Conservation (phyloP, 2,329 filamentous ascomycete genomes). For the Hypomyces perniciosus region DNA sequence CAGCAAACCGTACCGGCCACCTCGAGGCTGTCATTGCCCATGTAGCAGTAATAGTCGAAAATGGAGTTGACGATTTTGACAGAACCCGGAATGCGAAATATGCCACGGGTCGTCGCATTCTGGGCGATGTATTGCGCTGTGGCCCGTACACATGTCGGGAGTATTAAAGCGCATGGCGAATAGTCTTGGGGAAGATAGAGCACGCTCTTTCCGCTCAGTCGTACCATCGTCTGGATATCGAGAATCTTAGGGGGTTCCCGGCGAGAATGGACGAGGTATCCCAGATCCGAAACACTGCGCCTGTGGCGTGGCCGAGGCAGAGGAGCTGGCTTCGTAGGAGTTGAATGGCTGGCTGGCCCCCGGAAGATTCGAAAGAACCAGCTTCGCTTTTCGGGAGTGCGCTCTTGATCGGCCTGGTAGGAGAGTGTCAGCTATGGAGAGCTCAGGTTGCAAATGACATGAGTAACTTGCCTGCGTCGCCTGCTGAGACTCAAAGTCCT, state of each 20-base stretch:
- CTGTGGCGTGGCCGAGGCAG: conserved; percentile 30
- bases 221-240: conserved; percentile 53
- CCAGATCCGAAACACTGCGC: conserved; percentile 51
- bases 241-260: conserved; percentile 44
- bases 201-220: conserved; percentile 56
- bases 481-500: conserved; percentile 28
- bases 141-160: conserved; percentile 62
- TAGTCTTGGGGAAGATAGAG: conserved; percentile 56
- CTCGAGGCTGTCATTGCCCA: conserved; percentile 40
- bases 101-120: conserved; percentile 47
- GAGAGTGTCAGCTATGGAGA: background rate
- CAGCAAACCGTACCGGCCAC: conserved; percentile 54
- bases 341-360: conserved; percentile 15
- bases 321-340: conserved; percentile 7
- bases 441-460: background rate
- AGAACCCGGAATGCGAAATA: conserved; percentile 60
- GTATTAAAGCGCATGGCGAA: conserved; percentile 47
- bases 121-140: conserved; percentile 59
- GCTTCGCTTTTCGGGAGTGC: conserved; percentile 25
- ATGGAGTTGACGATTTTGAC: conserved; percentile 48
- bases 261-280: conserved; percentile 38
- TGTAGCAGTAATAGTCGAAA: conserved; percentile 57
- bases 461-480: conserved; percentile 25
- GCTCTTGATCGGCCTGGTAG: conserved; percentile 16
- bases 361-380: conserved; percentile 36